Percentiles rank a stretch among this genome's conserved stretches.
Evolutionary conservation across 2,329 filamentous ascomycete species (phyloP).

Genomic region (Botryosphaeria dothidea): DNA sequence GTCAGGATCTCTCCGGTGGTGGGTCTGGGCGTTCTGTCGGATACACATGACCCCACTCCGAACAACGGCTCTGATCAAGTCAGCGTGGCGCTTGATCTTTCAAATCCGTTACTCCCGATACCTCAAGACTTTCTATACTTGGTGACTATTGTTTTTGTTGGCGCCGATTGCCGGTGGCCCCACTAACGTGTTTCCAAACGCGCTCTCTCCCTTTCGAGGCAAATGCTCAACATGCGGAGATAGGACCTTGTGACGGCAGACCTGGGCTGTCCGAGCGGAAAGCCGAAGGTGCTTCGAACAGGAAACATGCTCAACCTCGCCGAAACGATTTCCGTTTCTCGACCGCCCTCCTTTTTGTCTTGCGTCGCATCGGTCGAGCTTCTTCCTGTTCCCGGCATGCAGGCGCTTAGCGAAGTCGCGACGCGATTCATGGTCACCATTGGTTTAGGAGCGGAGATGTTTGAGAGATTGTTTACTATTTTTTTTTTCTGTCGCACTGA

Average conservation of each 20-base stretch:
- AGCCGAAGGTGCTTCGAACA: not conserved
- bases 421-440: not conserved
- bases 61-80: not conserved
- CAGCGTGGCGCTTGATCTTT: not conserved
- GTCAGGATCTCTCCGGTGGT: no score
- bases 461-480: not conserved
- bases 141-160: not conserved
- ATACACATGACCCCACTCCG: not conserved
- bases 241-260: not conserved
- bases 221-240: not conserved
- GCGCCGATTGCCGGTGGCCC: not conserved
- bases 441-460: not conserved
- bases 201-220: not conserved
- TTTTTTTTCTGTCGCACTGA: not conserved
- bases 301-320: not conserved
- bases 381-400: not conserved
- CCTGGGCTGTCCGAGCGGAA: not conserved
- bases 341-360: not conserved
- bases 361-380: not conserved
- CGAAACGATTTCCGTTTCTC: not conserved
- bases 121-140: constrained; percentile 5
- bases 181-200: not conserved
- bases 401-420: not conserved
- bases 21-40: no score
- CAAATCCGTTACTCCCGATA: not conserved